Conservation (phyloP, 2,329 filamentous ascomycete genomes). For the Sarocladiaceae sp. region DNA sequence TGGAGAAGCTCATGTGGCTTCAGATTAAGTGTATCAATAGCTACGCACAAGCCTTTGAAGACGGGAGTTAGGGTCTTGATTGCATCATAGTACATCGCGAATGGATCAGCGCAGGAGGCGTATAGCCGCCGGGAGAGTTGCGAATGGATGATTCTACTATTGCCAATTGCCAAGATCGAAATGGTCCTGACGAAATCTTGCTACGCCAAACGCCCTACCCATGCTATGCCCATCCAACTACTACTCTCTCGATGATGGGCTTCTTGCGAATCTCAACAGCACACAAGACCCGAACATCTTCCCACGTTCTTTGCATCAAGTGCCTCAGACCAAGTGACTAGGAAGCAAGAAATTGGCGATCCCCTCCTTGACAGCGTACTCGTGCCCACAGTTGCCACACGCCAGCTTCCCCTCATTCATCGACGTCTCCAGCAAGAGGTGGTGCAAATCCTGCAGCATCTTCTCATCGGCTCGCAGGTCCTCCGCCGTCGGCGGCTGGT, state of each 20-base stretch:
- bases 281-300: too few species aligned
- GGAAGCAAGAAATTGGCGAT: conserved; percentile 95
- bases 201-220: conserved; percentile 1
- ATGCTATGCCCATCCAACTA: background rate
- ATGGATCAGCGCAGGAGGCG: background rate
- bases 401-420: conserved; percentile 83
- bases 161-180: background rate
- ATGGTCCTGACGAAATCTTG: background rate
- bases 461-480: conserved; percentile 60
- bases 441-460: conserved; percentile 71
- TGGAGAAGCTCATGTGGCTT: background rate
- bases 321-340: conserved; percentile 68
- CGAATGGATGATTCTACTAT: background rate
- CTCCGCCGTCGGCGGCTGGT: conserved; percentile 54
- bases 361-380: conserved; percentile 91
- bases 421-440: conserved; percentile 79
- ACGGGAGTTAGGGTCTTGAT: conserved; percentile 1
- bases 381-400: conserved; percentile 86
- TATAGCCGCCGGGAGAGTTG: background rate
- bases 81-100: background rate
- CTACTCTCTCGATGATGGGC: too few species aligned
- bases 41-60: conserved; percentile 1
- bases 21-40: conserved; percentile 3
- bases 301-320: background rate
- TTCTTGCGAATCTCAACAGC: too few species aligned